A percentile compares a stretch with the other conserved stretches of the same genome.
Conservation (phyloP, 768 basidiomycete species). For the Rhizopogon sp. region DNA sequence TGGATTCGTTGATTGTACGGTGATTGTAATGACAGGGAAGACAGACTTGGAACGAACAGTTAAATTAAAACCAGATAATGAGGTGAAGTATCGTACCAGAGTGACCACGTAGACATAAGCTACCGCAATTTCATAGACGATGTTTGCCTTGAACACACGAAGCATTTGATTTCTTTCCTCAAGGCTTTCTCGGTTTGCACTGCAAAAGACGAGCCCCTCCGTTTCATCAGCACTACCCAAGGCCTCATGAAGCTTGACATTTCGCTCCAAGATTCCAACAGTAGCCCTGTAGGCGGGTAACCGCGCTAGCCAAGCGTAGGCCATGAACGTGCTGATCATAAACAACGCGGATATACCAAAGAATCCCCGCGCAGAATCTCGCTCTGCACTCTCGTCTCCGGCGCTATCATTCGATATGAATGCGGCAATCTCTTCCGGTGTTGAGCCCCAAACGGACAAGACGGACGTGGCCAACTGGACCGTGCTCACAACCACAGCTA, state of each 20-base stretch:
- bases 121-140: conserved; percentile 64
- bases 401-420: conserved; percentile 11
- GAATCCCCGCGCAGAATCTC: conserved; percentile 65
- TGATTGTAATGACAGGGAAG: conserved; percentile 81
- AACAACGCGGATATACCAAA: conserved; percentile 69
- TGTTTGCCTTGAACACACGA: conserved; percentile 59
- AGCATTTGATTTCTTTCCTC: conserved; percentile 42
- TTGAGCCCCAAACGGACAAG: conserved; percentile 46
- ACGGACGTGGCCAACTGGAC: conserved; percentile 68
- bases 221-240: conserved; percentile 26
- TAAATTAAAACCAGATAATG: conserved; percentile 3
- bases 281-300: conserved; percentile 57
- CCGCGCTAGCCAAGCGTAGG: conserved; percentile 52
- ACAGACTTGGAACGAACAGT: conserved; percentile 51
- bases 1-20: conserved; percentile 62
- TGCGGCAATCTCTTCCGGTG: conserved; percentile 23
- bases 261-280: conserved; percentile 41
- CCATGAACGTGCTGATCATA: conserved; percentile 45
- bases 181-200: conserved; percentile 15
- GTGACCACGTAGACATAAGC: conserved; percentile 77
- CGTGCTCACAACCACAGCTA: conserved; percentile 75
- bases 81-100: conserved; percentile 45
- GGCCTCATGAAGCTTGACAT: conserved; percentile 16
- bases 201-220: conserved; percentile 30
- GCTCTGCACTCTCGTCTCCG: conserved; percentile 46